Evolutionary conservation across 495 filamentous ascomycete genomes (phyloP), one percentile per base, ranked within the genome.

Genomic region (Monascus purpureus): DNA sequence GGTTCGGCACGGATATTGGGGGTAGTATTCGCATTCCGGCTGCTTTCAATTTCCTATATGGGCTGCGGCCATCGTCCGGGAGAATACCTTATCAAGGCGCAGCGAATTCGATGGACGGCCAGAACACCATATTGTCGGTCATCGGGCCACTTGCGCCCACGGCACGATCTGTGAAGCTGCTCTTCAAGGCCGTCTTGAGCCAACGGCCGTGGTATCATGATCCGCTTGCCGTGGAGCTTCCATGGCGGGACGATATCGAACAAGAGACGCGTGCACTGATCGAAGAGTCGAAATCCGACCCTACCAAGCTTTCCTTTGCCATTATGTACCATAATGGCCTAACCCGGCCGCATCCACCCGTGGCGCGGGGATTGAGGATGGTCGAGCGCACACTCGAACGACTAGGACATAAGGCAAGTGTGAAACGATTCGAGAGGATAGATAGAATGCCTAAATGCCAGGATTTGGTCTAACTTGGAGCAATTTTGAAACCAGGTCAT

Each of bases 1-100:
- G 73, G 0, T 63, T 77, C 41, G 73, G 74, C 0, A 82, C 78
- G 9, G 80, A 86, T 53, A 75, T 86, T 31, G 81, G 77, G 0
- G 81, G 81, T 6, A 74, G 63, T 37, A 67, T 84, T 13, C 60
- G 80, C 0, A 71, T 81, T 31, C 80, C 80, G 1, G 63, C 73
- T 16, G 67, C 64, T 1, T 80, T 80, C 37, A 75, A 75, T 44
- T 68, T 63, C 3, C 41, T 76, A 1, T 81, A 69, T 54, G 74
- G 75, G 0, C 26, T 72, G 11, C 47, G 58, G 13, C 64, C 67
- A 7, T 67, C 68, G 0, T 17, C 45, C 2, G 63, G 61, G 2
- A 39, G 66, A 11, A 49, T 67, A 2, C 63, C 68, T 0, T 69
- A 65, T 17, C 38, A 60, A 31, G 55, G 53, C 5, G 50, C 50